Evolutionary conservation across 257 asterid genomes (phyloP).

Genomic region (Datura wrightii): DNA sequence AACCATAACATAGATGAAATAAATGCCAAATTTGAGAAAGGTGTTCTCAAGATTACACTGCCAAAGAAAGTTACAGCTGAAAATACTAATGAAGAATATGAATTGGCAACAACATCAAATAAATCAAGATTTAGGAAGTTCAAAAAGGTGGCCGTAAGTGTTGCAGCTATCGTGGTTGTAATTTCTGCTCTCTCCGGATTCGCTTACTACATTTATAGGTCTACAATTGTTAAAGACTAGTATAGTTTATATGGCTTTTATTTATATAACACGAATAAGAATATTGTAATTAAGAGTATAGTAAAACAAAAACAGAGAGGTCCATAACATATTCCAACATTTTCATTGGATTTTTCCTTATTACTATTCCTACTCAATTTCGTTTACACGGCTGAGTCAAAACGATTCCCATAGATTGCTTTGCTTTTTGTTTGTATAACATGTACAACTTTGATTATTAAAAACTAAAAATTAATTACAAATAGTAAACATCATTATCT

Average conservation of each 20-base stretch:
- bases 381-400: not conserved
- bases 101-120: not conserved
- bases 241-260: not conserved
- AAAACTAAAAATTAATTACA: not conserved
- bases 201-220: constrained; percentile 5
- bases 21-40: constrained; percentile 47
- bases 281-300: not conserved
- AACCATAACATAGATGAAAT: constrained; percentile 43
- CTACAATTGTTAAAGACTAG: not conserved
- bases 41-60: constrained; percentile 49
- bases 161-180: constrained; percentile 4
- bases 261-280: not conserved
- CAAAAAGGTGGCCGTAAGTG: not conserved
- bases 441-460: not conserved
- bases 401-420: not conserved
- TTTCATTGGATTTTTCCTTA: not conserved
- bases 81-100: not conserved
- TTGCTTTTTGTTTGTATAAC: not conserved
- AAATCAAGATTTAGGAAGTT: not conserved
- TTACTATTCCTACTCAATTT: not conserved
- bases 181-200: constrained; percentile 21
- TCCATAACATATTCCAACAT: not conserved
- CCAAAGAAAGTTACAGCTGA: constrained; percentile 39
- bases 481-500: not conserved
- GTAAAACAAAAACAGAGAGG: not conserved